Evolutionary conservation across 495 filamentous ascomycete species (phyloP).

Genomic region (Penicillium argentinense): DNA sequence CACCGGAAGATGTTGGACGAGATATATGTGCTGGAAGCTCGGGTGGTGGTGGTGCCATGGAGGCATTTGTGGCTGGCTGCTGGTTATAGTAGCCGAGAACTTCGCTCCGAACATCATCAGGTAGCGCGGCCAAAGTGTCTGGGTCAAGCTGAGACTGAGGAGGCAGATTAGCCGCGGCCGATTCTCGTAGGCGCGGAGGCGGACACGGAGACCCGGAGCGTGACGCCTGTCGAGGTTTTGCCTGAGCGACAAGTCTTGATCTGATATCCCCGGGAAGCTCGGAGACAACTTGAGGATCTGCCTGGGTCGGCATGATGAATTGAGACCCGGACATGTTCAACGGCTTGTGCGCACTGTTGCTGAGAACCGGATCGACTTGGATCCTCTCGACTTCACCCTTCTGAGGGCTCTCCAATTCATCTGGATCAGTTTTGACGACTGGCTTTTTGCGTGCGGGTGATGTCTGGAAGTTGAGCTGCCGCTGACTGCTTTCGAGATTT

Average conservation of each 20-base stretch:
- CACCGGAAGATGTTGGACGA: conserved; percentile 41
- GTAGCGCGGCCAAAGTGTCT: conserved; percentile 73
- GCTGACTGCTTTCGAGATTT: conserved; percentile 60
- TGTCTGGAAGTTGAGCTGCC: conserved; percentile 57
- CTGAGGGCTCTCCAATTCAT: conserved; percentile 64
- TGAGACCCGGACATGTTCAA: conserved; percentile 82
- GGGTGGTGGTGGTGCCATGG: conserved; percentile 20
- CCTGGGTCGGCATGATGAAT: conserved; percentile 79
- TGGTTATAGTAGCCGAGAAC: conserved; percentile 65
- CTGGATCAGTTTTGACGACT: conserved; percentile 42
- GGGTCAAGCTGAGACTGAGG: conserved; percentile 65
- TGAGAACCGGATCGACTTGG: conserved; percentile 39
- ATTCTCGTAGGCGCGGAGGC: conserved; percentile 18
- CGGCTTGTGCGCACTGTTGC: conserved; percentile 59
- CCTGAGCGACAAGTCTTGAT: conserved; percentile 61
- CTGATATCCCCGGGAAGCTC: conserved; percentile 81
- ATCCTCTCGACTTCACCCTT: conserved; percentile 58
- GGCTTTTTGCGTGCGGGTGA: conserved; percentile 34
- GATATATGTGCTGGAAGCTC: conserved; percentile 41
- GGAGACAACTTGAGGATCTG: conserved; percentile 71
- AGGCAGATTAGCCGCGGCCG: conserved; percentile 31
- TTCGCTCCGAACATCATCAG: conserved; percentile 80
- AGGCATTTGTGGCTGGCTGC: not conserved
- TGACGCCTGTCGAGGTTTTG: conserved; percentile 32
- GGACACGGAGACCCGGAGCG: conserved; percentile 34